Percentiles rank a stretch among this genome's conserved stretches.
Evolutionary conservation across 352 stramenopile species (phyloP).

Genomic region (Phytophthora tubulina): DNA sequence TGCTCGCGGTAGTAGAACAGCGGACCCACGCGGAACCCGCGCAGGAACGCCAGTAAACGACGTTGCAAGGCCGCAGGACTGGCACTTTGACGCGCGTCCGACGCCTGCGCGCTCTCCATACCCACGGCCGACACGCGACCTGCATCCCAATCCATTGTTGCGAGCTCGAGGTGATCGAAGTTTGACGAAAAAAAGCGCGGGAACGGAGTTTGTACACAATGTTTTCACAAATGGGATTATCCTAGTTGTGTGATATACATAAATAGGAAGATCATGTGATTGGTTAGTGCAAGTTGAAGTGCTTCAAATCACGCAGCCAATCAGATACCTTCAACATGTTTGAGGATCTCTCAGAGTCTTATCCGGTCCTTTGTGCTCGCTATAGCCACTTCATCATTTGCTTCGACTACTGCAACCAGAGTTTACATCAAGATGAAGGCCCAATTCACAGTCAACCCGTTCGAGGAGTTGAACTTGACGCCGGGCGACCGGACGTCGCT

Average conservation of each 20-base stretch:
- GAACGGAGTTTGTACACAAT: background rate
- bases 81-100: constrained; percentile 55
- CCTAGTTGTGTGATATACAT: constrained; percentile 3
- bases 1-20: constrained; percentile 93
- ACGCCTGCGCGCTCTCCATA: constrained; percentile 74
- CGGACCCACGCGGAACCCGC: constrained; percentile 86
- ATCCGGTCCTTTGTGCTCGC: too few species aligned
- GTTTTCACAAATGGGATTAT: constrained; percentile 5
- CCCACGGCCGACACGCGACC: constrained; percentile 84
- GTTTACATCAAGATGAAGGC: constrained; percentile 9
- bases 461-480: constrained; percentile 15
- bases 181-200: constrained; percentile 19
- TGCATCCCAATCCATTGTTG: constrained; percentile 83
- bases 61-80: constrained; percentile 73
- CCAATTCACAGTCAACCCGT: constrained; percentile 17
- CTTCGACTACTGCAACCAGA: too few species aligned
- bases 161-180: constrained; percentile 1
- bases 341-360: too few species aligned
- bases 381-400: too few species aligned
- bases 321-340: background rate
- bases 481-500: background rate
- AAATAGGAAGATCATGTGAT: background rate
- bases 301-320: background rate
- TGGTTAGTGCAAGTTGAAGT: constrained; percentile 14
- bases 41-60: constrained; percentile 85